Base-by-base conservation (phyloP, 2,329 filamentous ascomycete genomes). In the Xylariaceae sp. region DNA sequence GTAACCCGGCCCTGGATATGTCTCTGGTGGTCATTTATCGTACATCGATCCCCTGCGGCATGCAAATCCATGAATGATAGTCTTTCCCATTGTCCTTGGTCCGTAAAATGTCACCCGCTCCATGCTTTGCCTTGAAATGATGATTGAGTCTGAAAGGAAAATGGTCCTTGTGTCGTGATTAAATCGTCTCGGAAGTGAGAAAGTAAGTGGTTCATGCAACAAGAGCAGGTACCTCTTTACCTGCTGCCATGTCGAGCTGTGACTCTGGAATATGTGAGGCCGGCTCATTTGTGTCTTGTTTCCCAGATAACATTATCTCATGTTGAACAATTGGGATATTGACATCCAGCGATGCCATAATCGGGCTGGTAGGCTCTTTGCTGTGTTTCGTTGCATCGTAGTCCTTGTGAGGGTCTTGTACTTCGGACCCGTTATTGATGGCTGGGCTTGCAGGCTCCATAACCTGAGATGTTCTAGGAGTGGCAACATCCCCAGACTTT, bases 31-130 rank as follows among this genome's bases (percentile, higher is more conserved):
- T 36, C 45, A 40, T 49, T 11, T 51, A 52, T 55, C 55, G 55
- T 58, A 58, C 49, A 56, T 54, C 49, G 41, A 45, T 44, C 54
- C 44, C 56, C 49, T 47, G 56, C 52, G 53, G 46, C 56, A 52
- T 50, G 54, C 60, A 48, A 27, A 27, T 55, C 51, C 47, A 54
- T 62, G 55, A 59, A 64, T 60, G 52, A 27, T 27, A 27, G 22
- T 55, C 51, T 39, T 53, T 32, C 47, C 44, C 44, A 18, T 42
- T 42, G 39, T 40, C 44, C 52, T 33, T 56, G 52, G 49, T 48
- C 52, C 22, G 22, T 27, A 27, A 7, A 27, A 27, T 27, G 22
- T 27, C 22, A 27, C 22, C 22, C 22, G 30, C 49, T 48, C 48
- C 48, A 19, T 47, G 46, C 50, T 38, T 54, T 45, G 36, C 45